Base-by-base conservation (phyloP, 1,284 basidiomycete genomes). In the Ustilago hordei region DNA sequence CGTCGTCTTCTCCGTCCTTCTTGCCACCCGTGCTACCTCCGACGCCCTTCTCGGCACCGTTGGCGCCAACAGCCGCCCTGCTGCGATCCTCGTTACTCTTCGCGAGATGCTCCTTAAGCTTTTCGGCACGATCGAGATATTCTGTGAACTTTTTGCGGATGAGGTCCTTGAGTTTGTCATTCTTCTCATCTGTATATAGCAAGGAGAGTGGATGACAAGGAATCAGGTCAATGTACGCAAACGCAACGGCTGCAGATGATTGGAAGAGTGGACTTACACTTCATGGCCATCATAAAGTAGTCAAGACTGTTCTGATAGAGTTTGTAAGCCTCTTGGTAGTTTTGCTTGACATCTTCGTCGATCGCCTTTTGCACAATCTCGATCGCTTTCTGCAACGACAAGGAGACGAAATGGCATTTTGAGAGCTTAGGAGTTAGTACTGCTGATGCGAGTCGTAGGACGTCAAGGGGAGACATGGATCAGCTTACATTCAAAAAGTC, bases 361-460 rank as follows among this genome's bases (percentile, higher is more conserved):
- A 98, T 98, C 61, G 96, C 96, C 81, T 91, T 91, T 87, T 96
- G 93, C 52, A 98, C 95, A 75, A 98, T 91, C 84, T 95, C 93
- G 84, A 98, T 95, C 39, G 95, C 96, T 86, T 92, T 92, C 95
- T 98, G 82, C 45, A 52, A 41, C 19, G 15, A 17, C 31, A 17
- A 45, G 1, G 31, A 6, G 17, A 12, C 13, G n/a, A 32, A 23
- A 23, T 7, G 23, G 7, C 2, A 31, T 11, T 31, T 17, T 17
- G 4, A 12, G 23, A 11, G 34, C 31, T 36, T 35, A 32, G 38
- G 28, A n/a, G 31, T 31, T 11, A 57, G 38, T 43, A 13, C 45
- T 19, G 34, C 9, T 43, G 5, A 28, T 17, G 15, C 17, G 54
- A 19, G 23, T 19, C 12, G 2, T 19, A 36, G n/a, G 3, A 7